Conservation (phyloP, 768 basidiomycete species). For the Leccinum imitatum region DNA sequence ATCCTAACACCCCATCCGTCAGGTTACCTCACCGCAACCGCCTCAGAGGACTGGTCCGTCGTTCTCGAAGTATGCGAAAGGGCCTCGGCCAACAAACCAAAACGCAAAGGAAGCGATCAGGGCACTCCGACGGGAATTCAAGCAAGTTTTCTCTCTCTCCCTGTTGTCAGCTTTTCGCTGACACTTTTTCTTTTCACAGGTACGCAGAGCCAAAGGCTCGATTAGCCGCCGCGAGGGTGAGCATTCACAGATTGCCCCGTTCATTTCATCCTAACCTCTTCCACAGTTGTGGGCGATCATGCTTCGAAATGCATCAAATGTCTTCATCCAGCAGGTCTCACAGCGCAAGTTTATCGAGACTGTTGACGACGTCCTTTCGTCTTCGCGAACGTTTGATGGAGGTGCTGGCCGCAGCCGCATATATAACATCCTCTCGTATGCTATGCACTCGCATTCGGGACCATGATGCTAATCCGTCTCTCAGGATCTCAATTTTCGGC, state of each 20-base stretch:
- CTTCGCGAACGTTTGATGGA: constrained; percentile 72
- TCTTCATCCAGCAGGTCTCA: constrained; percentile 68
- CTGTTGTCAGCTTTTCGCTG: too few species aligned
- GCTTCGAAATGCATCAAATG: constrained; percentile 74
- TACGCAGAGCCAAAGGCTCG: constrained; percentile 76
- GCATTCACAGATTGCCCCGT: constrained; percentile 24
- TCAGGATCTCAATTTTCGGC: constrained; percentile 22
- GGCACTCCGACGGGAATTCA: too few species aligned
- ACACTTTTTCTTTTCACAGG: constrained; percentile 32
- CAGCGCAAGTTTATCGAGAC: constrained; percentile 78
- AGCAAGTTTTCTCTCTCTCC: too few species aligned
- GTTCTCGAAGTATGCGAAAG: constrained; percentile 86
- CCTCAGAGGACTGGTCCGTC: constrained; percentile 79
- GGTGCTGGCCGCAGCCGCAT: constrained; percentile 81
- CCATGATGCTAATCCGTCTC: neutral
- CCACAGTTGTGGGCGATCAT: constrained; percentile 85
- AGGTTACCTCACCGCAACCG: constrained; percentile 76
- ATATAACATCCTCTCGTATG: constrained; percentile 34
- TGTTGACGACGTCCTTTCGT: constrained; percentile 69
- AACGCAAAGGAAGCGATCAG: constrained; percentile 73
- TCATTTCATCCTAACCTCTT: constrained; percentile 1
- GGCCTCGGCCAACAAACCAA: constrained; percentile 62
- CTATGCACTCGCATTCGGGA: neutral
- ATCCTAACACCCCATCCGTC: neutral
- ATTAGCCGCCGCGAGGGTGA: constrained; percentile 71